A percentile compares a stretch with the other conserved stretches of the same genome.
phyloP scores from a whole-genome alignment of 139 green algal species.

The Tetradesmus obliquus region DNA sequence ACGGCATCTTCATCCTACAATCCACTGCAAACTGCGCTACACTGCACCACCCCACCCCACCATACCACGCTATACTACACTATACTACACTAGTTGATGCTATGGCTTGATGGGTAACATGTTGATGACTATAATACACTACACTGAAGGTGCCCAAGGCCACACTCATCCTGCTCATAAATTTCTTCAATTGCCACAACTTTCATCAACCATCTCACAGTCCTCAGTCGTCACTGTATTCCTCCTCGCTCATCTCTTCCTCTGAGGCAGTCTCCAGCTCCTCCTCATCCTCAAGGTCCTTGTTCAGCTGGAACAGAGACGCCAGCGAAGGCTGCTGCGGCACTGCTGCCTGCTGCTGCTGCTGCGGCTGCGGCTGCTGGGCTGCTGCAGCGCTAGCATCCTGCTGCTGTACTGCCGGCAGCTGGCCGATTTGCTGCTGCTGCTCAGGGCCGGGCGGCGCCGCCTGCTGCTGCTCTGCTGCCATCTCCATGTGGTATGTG shows the following conservation, averaged over 20 bases:
- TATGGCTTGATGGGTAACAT: too few species aligned
- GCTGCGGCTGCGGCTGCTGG: neutral
- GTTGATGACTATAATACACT: too few species aligned
- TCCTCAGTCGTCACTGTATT: slow-evolving; percentile 8
- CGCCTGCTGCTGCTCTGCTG: neutral
- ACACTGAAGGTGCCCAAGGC: too few species aligned
- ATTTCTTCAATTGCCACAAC: too few species aligned
- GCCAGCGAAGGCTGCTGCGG: neutral
- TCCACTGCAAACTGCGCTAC: too few species aligned
- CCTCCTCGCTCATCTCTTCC: neutral
- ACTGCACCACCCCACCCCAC: too few species aligned
- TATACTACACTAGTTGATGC: too few species aligned
- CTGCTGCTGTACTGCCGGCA: neutral
- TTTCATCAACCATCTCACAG: too few species aligned
- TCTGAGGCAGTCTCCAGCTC: neutral
- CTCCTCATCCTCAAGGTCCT: neutral
- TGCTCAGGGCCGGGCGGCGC: neutral
- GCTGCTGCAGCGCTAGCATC: neutral
- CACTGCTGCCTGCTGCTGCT: neutral
- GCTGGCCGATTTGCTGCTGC: neutral
- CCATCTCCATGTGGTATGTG: neutral
- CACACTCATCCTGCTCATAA: too few species aligned
- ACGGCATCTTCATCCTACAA: too few species aligned
- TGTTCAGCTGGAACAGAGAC: neutral
- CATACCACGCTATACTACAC: too few species aligned